Base-by-base conservation (phyloP, 2,329 filamentous ascomycete species). In the Cladosporium sp. region DNA sequence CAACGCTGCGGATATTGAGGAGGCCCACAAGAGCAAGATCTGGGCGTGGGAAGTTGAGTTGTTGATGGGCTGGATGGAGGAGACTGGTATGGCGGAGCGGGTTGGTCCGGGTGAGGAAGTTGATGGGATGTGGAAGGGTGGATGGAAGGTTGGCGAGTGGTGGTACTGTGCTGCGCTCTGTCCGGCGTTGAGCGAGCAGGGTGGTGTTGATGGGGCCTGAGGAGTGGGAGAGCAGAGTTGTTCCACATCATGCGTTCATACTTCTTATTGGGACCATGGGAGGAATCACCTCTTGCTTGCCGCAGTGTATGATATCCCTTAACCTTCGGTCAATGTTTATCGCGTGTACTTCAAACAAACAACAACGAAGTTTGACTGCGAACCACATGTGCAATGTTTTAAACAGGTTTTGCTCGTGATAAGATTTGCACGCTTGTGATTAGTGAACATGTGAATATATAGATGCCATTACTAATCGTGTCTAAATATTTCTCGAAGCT, bases 21-120 rank as follows among this genome's bases (percentile, higher is more conserved):
- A 81, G 25, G 81, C 85, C 30, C 81, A 91, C 64, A 82, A 81
- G 32, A 85, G 86, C 0, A 80, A 85, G 14, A 72, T 91, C 1
- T 88, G 90, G 75, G 79, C 80, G 14, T 91, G 89, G 72, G 89
- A 91, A 75, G 82, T 86, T 13, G 79, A 82, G 66, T 69, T 88
- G 61, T 80, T 89, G 8, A 72, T 89, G 60, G 77, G 82, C 5
- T 91, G 89, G 89, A 84, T 85, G 4, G 79, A 80, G 66, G 69
- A 78, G 25, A 79, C 84, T 2, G 88, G 86, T 0, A 71, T 89
- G 1, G 72, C 89, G 10, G 76, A 77, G 65, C 75, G 77, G 60
- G 76, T 81, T 39, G 74, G 80, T 21, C 72, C 64, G 71, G 56
- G 78, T 76, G 56, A 73, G 77, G 58, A 83, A 79, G 64, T 63